A percentile compares a stretch with the other conserved stretches of the same genome.
phyloP scores from a whole-genome alignment of 257 asterid genomes.

The Paulownia fortunei region DNA sequence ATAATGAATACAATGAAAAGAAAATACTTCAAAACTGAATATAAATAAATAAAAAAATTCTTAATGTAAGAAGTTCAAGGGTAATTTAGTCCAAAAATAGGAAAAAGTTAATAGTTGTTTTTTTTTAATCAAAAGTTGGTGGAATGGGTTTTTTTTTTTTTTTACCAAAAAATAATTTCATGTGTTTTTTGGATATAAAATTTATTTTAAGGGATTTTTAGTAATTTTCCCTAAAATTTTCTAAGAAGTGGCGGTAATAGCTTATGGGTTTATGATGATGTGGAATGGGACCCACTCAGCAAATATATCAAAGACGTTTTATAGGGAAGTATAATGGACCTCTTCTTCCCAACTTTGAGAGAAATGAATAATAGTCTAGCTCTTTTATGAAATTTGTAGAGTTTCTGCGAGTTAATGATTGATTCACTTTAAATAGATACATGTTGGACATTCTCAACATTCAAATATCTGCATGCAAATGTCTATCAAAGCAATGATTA shows the following conservation, averaged over 20 bases:
- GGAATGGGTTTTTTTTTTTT: not conserved
- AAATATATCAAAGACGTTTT: not conserved
- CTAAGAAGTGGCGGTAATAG: too few relatives aligned
- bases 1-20: too few relatives aligned
- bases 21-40: too few relatives aligned
- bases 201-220: too few relatives aligned
- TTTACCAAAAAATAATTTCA: not conserved
- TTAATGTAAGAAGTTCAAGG: too few relatives aligned
- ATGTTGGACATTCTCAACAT: not conserved
- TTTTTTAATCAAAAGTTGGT: too few relatives aligned
- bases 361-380: not conserved
- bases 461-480: not conserved
- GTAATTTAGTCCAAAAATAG: too few relatives aligned
- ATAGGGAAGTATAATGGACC: not conserved
- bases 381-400: not conserved
- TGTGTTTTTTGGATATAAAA: not conserved
- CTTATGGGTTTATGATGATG: not conserved
- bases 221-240: too few relatives aligned
- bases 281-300: not conserved
- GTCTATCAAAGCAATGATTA: not conserved
- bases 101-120: not conserved
- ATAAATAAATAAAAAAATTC: not conserved
- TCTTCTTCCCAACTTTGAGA: not conserved
- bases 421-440: not conserved
- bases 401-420: not conserved